Conservation (phyloP, 1,284 basidiomycete genomes). For the Cryptococcus maquisensis region DNA sequence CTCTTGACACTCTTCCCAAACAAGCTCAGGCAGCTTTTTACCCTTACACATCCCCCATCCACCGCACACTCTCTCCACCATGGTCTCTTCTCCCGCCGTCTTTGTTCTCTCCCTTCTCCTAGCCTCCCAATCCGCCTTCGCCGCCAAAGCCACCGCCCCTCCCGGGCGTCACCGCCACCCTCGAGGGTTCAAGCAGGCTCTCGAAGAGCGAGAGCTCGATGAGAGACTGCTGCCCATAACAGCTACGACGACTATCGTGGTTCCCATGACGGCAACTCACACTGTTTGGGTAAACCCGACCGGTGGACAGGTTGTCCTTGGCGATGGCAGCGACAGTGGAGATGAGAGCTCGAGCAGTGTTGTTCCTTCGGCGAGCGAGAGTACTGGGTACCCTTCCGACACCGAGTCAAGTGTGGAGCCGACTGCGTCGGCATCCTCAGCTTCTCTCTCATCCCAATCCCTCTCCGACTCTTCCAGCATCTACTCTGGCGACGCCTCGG, state of each 20-base stretch:
- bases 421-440: constrained; percentile 2
- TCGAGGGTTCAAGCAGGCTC: background rate
- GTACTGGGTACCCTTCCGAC: background rate
- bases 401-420: constrained; percentile 1
- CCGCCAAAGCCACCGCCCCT: constrained; percentile 12
- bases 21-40: constrained; percentile 7
- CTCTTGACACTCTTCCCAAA: constrained; percentile 3
- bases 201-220: constrained; percentile 19
- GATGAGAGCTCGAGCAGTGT: background rate
- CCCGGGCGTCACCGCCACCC: constrained; percentile 8
- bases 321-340: background rate
- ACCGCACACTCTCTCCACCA: constrained; percentile 6
- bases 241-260: constrained; percentile 41
- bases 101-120: constrained; percentile 2
- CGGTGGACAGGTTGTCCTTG: constrained; percentile 21
- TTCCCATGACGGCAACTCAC: constrained; percentile 38
- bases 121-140: background rate
- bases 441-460: background rate
- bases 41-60: constrained; percentile 2
- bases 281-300: constrained; percentile 43
- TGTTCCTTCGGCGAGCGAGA: background rate
- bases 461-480: too few relatives aligned
- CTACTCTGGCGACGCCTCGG: too few relatives aligned
- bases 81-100: constrained; percentile 3
- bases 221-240: constrained; percentile 43